Base-by-base conservation (phyloP, 352 stramenopile species). In the Phytophthora megakarya region DNA sequence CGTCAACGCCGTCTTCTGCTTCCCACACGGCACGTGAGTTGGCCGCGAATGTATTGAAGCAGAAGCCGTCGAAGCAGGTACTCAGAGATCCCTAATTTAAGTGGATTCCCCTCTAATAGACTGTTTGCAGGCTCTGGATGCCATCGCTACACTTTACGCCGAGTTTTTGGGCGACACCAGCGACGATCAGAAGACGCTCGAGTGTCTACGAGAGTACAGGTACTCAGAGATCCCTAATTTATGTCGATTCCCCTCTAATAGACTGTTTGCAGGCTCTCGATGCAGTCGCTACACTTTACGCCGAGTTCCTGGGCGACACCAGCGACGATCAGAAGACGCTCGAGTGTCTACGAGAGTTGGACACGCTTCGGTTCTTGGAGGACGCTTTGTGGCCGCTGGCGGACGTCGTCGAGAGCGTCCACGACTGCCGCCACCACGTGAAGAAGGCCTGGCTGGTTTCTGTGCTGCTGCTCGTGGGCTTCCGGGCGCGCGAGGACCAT, bases 361-460 rank as follows among this genome's bases (percentile, higher is more conserved):
- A 73, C 3, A 35, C 11, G 23, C 38, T 88, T 30, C 37, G 45
- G 8, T 87, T 81, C 62, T 25, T 93, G n/a, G 67, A 88, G 28
- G 60, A 72, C n/a, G 81, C 75, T 53, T 60, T 94, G 13, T 89
- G 79, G 76, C 69, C 66, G 18, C 47, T 84, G 23, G 59, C 40
- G 3, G 60, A 65, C 15, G 49, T 78, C 11, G 33, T 65, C 11
- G 32, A 42, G 1, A 46, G 18, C 22, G 43, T 62, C 8, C 58
- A 40, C 38, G 60, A 79, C 43, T 73, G 61, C 26, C 65, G 65
- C 22, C 56, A 73, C 37, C 66, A 75, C 16, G 65, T 83, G 26
- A 78, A 78, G 39, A 79, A 86, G 33, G 51, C 65, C 2, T 88
- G 69, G 67, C 22, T 76, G 7, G 21, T 86, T 15, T 78, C 73